These are phyloP conservation scores for Crithidia thermophila DNA, from an alignment of 208 protist species.

Conservation along the genomic window DNA sequence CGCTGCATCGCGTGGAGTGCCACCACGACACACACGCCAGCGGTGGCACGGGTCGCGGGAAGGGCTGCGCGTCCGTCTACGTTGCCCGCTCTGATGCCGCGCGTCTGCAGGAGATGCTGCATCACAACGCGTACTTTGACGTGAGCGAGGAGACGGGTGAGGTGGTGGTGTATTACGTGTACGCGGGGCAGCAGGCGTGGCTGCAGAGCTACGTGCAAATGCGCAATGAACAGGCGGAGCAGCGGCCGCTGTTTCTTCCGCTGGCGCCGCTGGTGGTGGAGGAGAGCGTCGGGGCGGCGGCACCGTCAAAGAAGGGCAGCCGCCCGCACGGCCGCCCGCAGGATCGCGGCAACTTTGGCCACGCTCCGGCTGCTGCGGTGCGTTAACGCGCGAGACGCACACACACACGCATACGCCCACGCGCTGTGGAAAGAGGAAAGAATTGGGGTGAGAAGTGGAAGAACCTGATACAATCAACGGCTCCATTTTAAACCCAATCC, in stretches of 20 bases:
- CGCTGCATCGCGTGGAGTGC: constrained; percentile 56
- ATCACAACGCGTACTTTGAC: constrained; percentile 77
- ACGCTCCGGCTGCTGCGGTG: neutral
- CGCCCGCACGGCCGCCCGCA: neutral
- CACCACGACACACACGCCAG: constrained; percentile 32
- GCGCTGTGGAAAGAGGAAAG: too few species aligned
- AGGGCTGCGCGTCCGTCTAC: constrained; percentile 69
- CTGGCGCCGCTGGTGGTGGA: constrained; percentile 35
- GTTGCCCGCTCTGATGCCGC: constrained; percentile 40
- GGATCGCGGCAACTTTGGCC: constrained; percentile 1
- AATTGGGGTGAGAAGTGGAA: too few species aligned
- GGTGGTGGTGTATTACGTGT: constrained; percentile 64
- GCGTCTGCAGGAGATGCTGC: constrained; percentile 43
- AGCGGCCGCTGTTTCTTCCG: constrained; percentile 25
- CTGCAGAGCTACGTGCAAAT: constrained; percentile 34
- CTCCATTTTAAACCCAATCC: too few species aligned
- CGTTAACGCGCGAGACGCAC: too few species aligned
- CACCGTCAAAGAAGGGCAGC: neutral
- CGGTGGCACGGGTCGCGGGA: constrained; percentile 25
- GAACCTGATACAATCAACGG: too few species aligned
- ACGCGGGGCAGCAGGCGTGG: constrained; percentile 60
- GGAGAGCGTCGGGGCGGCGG: constrained; percentile 5
- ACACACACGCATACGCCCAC: too few species aligned
- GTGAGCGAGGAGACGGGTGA: constrained; percentile 29
- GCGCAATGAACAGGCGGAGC: constrained; percentile 2